These are phyloP conservation scores for Ormosia semicastrata DNA, from an alignment of 306 rosid genomes.

Conservation along the genomic window DNA sequence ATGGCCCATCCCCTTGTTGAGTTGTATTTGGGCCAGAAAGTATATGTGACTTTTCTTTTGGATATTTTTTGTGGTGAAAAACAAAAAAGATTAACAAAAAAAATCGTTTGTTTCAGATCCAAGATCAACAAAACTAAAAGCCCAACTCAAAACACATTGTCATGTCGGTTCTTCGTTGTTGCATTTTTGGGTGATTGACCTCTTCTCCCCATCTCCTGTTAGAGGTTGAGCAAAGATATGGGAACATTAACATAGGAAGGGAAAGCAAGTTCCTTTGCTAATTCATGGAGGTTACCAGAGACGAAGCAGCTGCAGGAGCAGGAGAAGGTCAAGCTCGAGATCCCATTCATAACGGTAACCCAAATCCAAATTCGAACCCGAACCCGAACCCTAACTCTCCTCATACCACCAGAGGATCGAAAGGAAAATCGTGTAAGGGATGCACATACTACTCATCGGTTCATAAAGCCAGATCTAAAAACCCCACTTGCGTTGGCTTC, in stretches of 20 bases:
- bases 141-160: neutral
- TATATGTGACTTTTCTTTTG: too few species aligned
- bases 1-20: too few species aligned
- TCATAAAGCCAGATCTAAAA: too few species aligned
- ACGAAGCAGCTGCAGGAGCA: conserved; percentile 28
- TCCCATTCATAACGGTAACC: conserved; percentile 9
- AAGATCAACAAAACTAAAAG: neutral
- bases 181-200: neutral
- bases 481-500: conserved; percentile 72
- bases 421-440: too few species aligned
- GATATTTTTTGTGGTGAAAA: too few species aligned
- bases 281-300: conserved; percentile 25
- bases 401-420: conserved; percentile 26
- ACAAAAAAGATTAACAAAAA: too few species aligned
- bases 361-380: neutral
- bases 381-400: conserved; percentile 28
- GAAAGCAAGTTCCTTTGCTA: neutral
- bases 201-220: too few species aligned
- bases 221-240: neutral
- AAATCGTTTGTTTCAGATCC: too few species aligned
- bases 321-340: conserved; percentile 12
- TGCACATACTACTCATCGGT: too few species aligned
- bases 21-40: too few species aligned
- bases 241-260: neutral
- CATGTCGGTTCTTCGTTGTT: neutral